Percentiles rank a stretch among this genome's conserved stretches.
phyloP scores from a whole-genome alignment of 306 rosid genomes.

The Ormosia semicastrata region DNA sequence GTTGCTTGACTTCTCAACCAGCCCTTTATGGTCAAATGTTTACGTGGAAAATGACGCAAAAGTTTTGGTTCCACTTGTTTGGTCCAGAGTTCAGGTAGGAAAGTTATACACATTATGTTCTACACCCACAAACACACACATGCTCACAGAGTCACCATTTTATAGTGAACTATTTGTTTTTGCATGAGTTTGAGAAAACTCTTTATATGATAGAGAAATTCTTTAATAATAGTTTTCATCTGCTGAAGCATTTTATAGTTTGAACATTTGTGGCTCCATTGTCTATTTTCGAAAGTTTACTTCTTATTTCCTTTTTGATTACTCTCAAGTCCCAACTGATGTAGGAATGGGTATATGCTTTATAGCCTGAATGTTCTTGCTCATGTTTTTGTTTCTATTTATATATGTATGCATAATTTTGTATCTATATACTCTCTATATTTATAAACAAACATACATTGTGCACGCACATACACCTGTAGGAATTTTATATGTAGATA shows the following conservation, averaged over 20 bases:
- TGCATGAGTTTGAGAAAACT: not conserved
- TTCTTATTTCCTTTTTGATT: not conserved
- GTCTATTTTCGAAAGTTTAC: not conserved
- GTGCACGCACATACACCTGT: not conserved
- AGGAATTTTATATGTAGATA: not conserved
- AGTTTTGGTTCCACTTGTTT: slow-evolving; percentile 96
- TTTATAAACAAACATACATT: not conserved
- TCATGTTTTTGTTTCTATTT: not conserved
- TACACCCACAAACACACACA: not conserved
- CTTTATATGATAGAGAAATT: not conserved
- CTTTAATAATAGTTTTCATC: not conserved
- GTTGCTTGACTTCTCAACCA: slow-evolving; percentile 91
- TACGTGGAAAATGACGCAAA: slow-evolving; percentile 95
- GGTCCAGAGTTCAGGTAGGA: slow-evolving; percentile 96
- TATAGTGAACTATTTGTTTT: not conserved
- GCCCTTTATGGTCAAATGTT: slow-evolving; percentile 92
- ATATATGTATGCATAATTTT: not conserved
- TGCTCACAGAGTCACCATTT: not conserved
- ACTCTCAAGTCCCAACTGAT: not conserved
- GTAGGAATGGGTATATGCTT: not conserved
- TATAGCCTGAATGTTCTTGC: not conserved
- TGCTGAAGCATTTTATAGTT: not conserved
- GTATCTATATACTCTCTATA: not conserved
- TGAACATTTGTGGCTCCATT: not conserved
- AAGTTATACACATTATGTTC: slow-evolving; percentile 22